Percentiles rank a stretch among this genome's conserved stretches.
phyloP scores from a whole-genome alignment of 768 basidiomycete genomes.

The Strobilomyces dryophilus region DNA sequence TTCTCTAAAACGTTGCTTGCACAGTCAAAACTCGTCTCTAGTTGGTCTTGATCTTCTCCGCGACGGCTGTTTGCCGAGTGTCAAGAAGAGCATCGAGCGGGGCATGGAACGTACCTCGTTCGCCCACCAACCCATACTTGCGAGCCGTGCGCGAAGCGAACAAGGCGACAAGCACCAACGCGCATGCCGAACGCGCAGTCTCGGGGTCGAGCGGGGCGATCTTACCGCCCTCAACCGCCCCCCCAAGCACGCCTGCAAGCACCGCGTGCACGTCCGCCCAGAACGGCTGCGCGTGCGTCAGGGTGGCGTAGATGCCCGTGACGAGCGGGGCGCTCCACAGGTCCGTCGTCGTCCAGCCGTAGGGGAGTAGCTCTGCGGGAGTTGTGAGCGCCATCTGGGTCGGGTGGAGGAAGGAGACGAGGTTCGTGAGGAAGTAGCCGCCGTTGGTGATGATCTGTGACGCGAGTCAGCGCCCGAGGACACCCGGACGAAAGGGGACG shows the following conservation, averaged over 20 bases:
- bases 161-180: constrained; percentile 54
- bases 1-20: not conserved
- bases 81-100: not conserved
- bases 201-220: constrained; percentile 55
- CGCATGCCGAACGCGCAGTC: constrained; percentile 68
- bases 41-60: constrained; percentile 30
- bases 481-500: constrained; percentile 19
- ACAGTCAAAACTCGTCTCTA: not conserved
- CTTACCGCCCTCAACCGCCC: constrained; percentile 9
- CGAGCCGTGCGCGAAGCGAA: constrained; percentile 63
- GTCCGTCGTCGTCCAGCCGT: constrained; percentile 84
- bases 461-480: not conserved
- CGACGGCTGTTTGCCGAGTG: not conserved
- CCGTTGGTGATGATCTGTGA: constrained; percentile 65
- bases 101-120: constrained; percentile 11
- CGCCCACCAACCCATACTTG: constrained; percentile 44
- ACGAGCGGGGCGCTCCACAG: constrained; percentile 80
- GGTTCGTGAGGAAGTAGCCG: constrained; percentile 76
- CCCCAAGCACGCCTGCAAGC: constrained; percentile 44
- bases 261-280: constrained; percentile 61
- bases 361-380: constrained; percentile 73
- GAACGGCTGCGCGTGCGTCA: constrained; percentile 86
- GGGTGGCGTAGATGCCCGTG: constrained; percentile 73
- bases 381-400: constrained; percentile 65
- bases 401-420: constrained; percentile 73